Conservation (phyloP, 2,329 filamentous ascomycete genomes). For the Didymella exigua region DNA sequence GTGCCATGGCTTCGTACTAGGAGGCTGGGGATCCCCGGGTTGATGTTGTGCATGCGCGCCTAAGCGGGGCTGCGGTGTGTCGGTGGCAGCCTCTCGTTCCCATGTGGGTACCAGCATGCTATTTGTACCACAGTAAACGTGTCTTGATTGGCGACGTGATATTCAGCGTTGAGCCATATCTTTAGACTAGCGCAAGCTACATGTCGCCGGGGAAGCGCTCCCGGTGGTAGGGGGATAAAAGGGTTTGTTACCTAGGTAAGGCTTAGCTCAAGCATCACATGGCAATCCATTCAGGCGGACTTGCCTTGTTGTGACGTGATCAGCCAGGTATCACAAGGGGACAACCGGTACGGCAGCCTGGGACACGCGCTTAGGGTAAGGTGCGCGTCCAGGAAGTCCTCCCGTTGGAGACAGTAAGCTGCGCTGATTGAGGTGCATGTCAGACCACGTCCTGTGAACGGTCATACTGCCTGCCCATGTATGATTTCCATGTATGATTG, state of each 20-base stretch:
- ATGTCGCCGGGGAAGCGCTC: slow-evolving; percentile 22
- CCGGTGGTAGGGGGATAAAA: slow-evolving; percentile 16
- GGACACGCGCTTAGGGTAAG: slow-evolving; percentile 10
- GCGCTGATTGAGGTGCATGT: background rate
- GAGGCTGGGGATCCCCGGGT: slow-evolving; percentile 12
- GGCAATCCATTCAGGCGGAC: slow-evolving; percentile 7
- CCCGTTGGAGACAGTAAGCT: background rate
- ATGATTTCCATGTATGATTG: slow-evolving; percentile 10
- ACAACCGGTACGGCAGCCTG: slow-evolving; percentile 1
- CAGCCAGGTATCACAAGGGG: slow-evolving; percentile 5
- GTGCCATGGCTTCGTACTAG: slow-evolving; percentile 3
- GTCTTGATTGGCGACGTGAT: slow-evolving; percentile 21
- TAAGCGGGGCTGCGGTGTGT: slow-evolving; percentile 21
- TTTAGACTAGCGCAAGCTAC: slow-evolving; percentile 17
- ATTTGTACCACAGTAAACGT: slow-evolving; percentile 10
- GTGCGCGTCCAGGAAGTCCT: background rate
- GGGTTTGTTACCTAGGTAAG: background rate
- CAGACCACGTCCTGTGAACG: background rate
- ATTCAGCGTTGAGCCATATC: slow-evolving; percentile 20
- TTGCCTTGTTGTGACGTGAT: slow-evolving; percentile 6
- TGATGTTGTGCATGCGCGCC: slow-evolving; percentile 20
- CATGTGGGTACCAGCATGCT: slow-evolving; percentile 13
- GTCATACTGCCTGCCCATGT: background rate
- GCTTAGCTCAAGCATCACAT: slow-evolving; percentile 16
- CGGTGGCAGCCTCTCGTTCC: slow-evolving; percentile 8